Base-by-base conservation (phyloP, 331 rosid genomes). In the Ulmus americana region DNA sequence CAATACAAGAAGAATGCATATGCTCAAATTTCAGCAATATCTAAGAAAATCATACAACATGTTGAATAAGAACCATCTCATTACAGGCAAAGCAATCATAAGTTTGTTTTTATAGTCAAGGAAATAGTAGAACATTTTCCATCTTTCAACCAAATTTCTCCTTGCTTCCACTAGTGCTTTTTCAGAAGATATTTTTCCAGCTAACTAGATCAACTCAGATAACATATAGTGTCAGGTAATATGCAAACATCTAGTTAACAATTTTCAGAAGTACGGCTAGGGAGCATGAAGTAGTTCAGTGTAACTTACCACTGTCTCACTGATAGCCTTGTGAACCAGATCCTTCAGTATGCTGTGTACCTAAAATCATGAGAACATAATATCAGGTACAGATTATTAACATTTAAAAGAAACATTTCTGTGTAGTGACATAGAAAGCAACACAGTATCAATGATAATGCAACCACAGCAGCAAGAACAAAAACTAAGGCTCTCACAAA, bases 321-420 rank as follows among this genome's bases (percentile, higher is more conserved):
- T 39, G 18, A 81, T 47, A 41, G 82, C 40, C 77, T 73, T 77
- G 61, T 77, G 80, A 63, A 63, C 80, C 55, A 81, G 54, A 39
- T 77, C 85, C 76, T 81, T 81, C 63, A 81, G 73, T 67, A 81
- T 66, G 40, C 72, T 54, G 62, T 77, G 79, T 59, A 81, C 82
- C 82, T 81, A 71, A 56, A 58, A 61, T 67, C 11, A 39, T 18
- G 39, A 62, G 39, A 49, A 35, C 46, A 39, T 35, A 39, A 28
- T 47, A 58, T 48, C 67, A 46, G 35, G 46, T 20, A 65, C 22
- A 41, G n/a, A 22, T 46, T 45, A 48, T 11, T 42, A 42, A 35
- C 18, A 52, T 7, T 4, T 7, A 50, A 10, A 13, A 38, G 10
- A 11, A 18, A 54, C 39, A 54, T 7, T 50, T 50, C 18, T 11